These are phyloP conservation scores for Backusella australiensis DNA, from an alignment of 192 early-diverging fungal species.

Conservation along the genomic window DNA sequence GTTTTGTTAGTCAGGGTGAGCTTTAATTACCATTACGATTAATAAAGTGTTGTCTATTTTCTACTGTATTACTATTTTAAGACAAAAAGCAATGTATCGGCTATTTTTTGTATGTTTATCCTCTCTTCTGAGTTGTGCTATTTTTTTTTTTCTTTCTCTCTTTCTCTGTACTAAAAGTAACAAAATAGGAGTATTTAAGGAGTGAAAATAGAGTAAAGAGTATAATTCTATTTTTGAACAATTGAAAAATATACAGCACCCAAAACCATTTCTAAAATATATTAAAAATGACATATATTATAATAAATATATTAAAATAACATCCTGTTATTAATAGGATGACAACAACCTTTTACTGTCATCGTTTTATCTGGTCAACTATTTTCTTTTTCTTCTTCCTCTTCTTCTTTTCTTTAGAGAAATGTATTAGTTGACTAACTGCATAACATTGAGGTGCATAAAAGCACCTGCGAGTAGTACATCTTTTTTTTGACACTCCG, in stretches of 20 bases:
- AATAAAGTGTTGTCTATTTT: not conserved
- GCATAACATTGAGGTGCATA: not conserved
- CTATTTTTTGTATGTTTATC: not conserved
- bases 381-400: not conserved
- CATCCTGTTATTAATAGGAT: not conserved
- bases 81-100: not conserved
- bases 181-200: not conserved
- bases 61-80: not conserved
- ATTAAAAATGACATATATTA: too few species aligned
- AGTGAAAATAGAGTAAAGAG: too few species aligned
- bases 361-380: not conserved
- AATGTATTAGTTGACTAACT: conserved; percentile 5
- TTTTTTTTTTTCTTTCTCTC: too few species aligned
- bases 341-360: not conserved
- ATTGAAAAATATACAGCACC: not conserved
- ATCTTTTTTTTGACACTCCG: conserved; percentile 1
- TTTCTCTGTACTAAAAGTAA: not conserved
- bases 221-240: not conserved
- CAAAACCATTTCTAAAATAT: not conserved
- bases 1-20: not conserved
- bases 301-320: not conserved
- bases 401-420: not conserved
- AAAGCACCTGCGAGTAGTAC: not conserved
- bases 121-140: too few species aligned
- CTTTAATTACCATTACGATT: not conserved